Base-by-base conservation (phyloP, 169 alveolate genomes). In the Plasmodium cynomolgi region DNA sequence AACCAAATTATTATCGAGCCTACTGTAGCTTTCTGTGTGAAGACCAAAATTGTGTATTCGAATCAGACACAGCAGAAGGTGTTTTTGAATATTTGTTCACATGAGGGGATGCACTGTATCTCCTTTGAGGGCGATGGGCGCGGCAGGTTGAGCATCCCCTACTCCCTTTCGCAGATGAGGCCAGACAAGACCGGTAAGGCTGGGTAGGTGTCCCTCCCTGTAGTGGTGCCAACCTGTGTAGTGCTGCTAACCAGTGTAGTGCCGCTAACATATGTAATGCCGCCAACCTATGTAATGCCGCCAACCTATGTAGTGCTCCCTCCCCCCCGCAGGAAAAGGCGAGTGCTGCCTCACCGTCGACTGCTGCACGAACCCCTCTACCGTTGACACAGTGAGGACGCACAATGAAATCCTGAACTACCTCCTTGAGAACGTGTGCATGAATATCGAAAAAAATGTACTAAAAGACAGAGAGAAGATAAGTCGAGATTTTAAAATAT, bases 131-230 rank as follows among this genome's bases (percentile, higher is more conserved):
- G 71, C 11, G 47, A 23, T 41, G 68, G 83, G 13, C 31, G 81
- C 11, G 88, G 88, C 23, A 29, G 29, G 56, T 44, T 88, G 31
- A 58, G 56, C 77, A 88, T 88, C 33, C 94, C 94, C n/a, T 88
- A 88, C 47, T 79, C 94, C 13, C 94, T 88, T 58, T 88, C 94
- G 23, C 94, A 88, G 56, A 88, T 88, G 68, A 34, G 94, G 47
- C 94, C 94, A 1, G 94, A 88, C 58, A 88, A 88, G 71, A 34
- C 56, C 9, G 94, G 94, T 88, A 88, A 58, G 50, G 13, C 54
- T 8, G 74, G 74, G 7, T 11, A 34, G 74, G 9, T 1, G 44
- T 9, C 44, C 44, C 44, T 1, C 8, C 5, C 44, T 37, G 9
- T 1, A 6, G 5, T 37, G 44, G 17, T 44, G 0, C 54, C 17